Conservation (phyloP, 2,329 filamentous ascomycete genomes). For the Aspergillus chevalieri region DNA sequence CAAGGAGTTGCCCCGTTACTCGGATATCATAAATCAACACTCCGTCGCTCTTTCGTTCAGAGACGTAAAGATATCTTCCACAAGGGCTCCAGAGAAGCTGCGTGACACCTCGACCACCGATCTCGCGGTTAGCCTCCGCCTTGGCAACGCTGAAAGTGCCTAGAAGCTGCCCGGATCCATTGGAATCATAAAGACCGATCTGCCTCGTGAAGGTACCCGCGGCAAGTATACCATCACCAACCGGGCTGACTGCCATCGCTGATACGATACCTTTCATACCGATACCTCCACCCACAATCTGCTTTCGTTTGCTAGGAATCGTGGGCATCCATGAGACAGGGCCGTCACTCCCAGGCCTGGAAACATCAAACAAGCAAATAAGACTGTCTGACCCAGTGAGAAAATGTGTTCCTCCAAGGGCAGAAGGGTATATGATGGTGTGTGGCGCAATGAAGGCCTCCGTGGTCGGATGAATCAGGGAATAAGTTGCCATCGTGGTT, state of each 20-base stretch:
- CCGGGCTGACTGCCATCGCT: conserved; percentile 42
- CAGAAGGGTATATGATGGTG: conserved; percentile 48
- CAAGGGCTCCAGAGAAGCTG: conserved; percentile 53
- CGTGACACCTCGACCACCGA: conserved; percentile 50
- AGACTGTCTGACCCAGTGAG: conserved; percentile 51
- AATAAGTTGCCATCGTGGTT: conserved; percentile 47
- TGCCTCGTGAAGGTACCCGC: conserved; percentile 53
- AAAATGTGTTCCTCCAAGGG: conserved; percentile 45
- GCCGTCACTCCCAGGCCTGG: conserved; percentile 38
- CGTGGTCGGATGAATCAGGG: conserved; percentile 48
- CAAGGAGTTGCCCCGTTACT: conserved; percentile 46
- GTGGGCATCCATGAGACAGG: conserved; percentile 44
- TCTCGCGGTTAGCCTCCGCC: conserved; percentile 31
- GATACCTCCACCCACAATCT: conserved; percentile 40
- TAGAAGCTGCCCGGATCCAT: conserved; percentile 44
- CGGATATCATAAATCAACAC: conserved; percentile 56
- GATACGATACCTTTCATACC: conserved; percentile 54
- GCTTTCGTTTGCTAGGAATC: conserved; percentile 44
- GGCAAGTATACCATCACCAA: conserved; percentile 45
- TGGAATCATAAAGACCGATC: conserved; percentile 50
- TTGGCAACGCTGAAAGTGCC: conserved; percentile 47
- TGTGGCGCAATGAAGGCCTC: conserved; percentile 52
- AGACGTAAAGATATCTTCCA: conserved; percentile 54
- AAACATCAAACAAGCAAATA: conserved; percentile 53
- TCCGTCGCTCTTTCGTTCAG: conserved; percentile 51